Conservation (phyloP, 257 asterid genomes). For the Solanum tacnaense region DNA sequence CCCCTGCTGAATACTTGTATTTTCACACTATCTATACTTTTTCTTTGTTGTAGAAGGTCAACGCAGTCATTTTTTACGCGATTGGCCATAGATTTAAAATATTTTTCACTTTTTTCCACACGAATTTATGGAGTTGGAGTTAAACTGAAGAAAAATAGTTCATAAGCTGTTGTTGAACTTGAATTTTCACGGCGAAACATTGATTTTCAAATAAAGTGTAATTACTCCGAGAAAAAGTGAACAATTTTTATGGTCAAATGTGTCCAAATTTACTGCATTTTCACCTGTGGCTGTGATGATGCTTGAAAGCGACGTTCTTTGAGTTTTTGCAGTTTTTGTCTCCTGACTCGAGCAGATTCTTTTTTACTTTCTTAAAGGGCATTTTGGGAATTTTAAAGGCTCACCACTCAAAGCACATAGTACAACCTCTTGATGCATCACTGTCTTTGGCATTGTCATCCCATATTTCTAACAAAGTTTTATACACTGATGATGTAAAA, state of each 20-base stretch:
- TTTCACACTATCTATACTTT: not conserved
- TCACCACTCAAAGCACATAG: not conserved
- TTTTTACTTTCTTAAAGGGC: not conserved
- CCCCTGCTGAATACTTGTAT: not conserved
- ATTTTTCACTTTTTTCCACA: not conserved
- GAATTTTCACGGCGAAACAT: not conserved
- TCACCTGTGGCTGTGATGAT: not conserved
- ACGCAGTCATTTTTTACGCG: not conserved
- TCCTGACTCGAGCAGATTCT: not conserved
- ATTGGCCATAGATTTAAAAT: not conserved
- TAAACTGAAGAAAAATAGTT: not conserved
- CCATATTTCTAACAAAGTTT: not conserved
- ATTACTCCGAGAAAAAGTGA: not conserved
- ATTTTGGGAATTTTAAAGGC: not conserved
- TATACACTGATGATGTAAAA: not conserved
- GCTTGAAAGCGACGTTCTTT: not conserved
- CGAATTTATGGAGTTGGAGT: not conserved
- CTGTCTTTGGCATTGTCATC: not conserved
- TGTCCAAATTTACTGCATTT: not conserved
- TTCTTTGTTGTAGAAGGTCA: not conserved
- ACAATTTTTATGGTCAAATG: not conserved
- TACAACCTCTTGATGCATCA: not conserved
- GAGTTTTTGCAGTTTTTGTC: not conserved
- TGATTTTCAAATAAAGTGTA: not conserved
- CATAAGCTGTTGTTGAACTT: not conserved